phyloP scores from a whole-genome alignment of 2,329 filamentous ascomycete genomes.

The Fusarium torreyae region DNA sequence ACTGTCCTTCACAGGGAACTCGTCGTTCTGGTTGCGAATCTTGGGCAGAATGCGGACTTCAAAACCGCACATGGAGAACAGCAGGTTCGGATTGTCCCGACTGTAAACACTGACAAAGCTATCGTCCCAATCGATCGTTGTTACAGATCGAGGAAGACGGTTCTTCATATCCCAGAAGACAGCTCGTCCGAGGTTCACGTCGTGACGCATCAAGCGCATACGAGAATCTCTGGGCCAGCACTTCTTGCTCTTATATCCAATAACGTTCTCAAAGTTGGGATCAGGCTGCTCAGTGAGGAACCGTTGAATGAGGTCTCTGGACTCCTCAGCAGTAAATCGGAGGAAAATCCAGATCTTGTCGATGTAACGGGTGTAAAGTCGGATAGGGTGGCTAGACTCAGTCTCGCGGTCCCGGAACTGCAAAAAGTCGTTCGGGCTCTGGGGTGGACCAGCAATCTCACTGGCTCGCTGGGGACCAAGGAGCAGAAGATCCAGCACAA shows the following conservation, averaged over 20 bases:
- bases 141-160: constrained; percentile 91
- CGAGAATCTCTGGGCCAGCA: constrained; percentile 98
- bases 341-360: constrained; percentile 99
- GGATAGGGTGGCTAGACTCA: constrained; percentile 93
- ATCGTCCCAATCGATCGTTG: constrained; percentile 99
- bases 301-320: constrained; percentile 93
- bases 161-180: constrained; percentile 99
- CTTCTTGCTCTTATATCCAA: constrained; percentile 99
- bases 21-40: constrained; percentile 93
- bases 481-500: constrained; percentile 93
- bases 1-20: constrained; percentile 97
- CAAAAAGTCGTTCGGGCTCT: constrained; percentile 95
- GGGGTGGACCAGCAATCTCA: constrained; percentile 94
- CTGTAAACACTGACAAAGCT: constrained; percentile 99
- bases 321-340: constrained; percentile 93
- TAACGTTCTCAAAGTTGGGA: constrained; percentile 99
- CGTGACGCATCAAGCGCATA: constrained; percentile 98
- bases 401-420: constrained; percentile 96
- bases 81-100: constrained; percentile 94
- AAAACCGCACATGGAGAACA: constrained; percentile 98
- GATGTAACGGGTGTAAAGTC: constrained; percentile 97
- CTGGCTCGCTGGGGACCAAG: constrained; percentile 96
- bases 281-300: constrained; percentile 99
- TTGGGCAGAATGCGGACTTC: constrained; percentile 97
- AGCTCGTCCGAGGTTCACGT: constrained; percentile 96